Conservation (phyloP, 164 flowering plant species). For the Protea cynaroides region DNA sequence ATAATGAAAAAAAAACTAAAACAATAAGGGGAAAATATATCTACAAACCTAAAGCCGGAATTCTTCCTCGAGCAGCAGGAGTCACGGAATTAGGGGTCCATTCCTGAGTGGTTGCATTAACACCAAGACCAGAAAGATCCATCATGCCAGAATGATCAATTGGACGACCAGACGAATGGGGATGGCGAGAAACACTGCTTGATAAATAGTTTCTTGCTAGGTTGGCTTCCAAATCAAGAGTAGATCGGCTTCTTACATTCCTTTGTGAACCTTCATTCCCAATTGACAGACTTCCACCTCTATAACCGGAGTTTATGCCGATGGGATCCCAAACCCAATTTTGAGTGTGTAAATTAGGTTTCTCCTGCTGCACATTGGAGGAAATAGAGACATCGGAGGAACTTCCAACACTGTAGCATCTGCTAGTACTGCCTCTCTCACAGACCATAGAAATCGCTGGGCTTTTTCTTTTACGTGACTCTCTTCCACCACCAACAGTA, state of each 20-base stretch:
- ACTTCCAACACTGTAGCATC: constrained; percentile 27
- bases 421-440: constrained; percentile 48
- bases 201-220: constrained; percentile 30
- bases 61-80: constrained; percentile 31
- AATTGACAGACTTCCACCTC: constrained; percentile 33
- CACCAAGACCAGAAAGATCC: constrained; percentile 26
- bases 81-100: constrained; percentile 36
- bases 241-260: constrained; percentile 65
- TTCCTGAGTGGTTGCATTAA: constrained; percentile 25
- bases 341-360: constrained; percentile 32
- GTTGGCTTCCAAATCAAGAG: constrained; percentile 40
- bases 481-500: constrained; percentile 35
- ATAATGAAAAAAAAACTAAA: background rate
- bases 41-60: constrained; percentile 31
- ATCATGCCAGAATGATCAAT: constrained; percentile 26
- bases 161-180: constrained; percentile 22
- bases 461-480: constrained; percentile 55
- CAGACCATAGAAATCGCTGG: constrained; percentile 34
- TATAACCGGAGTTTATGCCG: constrained; percentile 17
- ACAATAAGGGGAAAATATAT: background rate
- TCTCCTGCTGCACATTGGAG: constrained; percentile 35
- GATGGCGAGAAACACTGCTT: constrained; percentile 25
- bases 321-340: constrained; percentile 34
- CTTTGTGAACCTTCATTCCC: constrained; percentile 44
- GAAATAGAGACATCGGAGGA: constrained; percentile 29